These are phyloP conservation scores for Nakazawaea wickerhamii DNA, from an alignment of 805 yeast genomes.

Conservation along the genomic window DNA sequence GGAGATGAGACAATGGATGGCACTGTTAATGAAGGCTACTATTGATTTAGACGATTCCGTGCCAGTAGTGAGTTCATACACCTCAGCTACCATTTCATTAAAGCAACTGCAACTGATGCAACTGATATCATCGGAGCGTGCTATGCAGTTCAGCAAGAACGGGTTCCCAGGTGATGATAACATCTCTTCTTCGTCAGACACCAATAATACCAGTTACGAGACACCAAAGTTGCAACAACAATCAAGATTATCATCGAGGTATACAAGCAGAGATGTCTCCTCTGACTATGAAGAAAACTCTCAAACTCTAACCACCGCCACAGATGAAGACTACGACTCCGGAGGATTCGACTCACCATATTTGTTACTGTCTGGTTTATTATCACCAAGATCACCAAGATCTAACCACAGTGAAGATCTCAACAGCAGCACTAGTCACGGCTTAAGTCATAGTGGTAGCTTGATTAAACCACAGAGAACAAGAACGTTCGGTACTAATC, in stretches of 20 bases:
- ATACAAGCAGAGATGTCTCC: slow-evolving; percentile 32
- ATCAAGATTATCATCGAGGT: slow-evolving; percentile 13
- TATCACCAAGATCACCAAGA: slow-evolving; percentile 41
- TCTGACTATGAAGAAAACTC: slow-evolving; percentile 23
- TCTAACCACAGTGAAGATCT: slow-evolving; percentile 13
- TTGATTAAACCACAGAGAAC: slow-evolving; percentile 8
- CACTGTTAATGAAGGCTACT: slow-evolving; percentile 90
- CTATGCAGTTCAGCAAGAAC: slow-evolving; percentile 42
- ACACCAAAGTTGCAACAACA: slow-evolving; percentile 20
- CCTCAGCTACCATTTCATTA: slow-evolving; percentile 91
- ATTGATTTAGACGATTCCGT: slow-evolving; percentile 91
- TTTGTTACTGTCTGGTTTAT: slow-evolving; percentile 55
- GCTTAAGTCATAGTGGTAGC: slow-evolving; percentile 9
- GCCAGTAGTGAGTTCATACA: slow-evolving; percentile 88
- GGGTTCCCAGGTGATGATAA: slow-evolving; percentile 19
- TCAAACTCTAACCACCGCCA: neutral
- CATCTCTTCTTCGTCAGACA: slow-evolving; percentile 5
- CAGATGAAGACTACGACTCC: slow-evolving; percentile 1
- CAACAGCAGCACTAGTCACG: slow-evolving; percentile 3
- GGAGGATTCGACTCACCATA: slow-evolving; percentile 65
- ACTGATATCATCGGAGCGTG: slow-evolving; percentile 59
- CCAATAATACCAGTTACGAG: slow-evolving; percentile 17
- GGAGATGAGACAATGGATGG: slow-evolving; percentile 94
- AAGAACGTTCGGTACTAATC: slow-evolving; percentile 15
- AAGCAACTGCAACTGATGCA: slow-evolving; percentile 78